Evolutionary conservation across 176 grass and related monocot species (phyloP), one percentile per base, ranked within the genome.

Genomic region (Stipa capillata): DNA sequence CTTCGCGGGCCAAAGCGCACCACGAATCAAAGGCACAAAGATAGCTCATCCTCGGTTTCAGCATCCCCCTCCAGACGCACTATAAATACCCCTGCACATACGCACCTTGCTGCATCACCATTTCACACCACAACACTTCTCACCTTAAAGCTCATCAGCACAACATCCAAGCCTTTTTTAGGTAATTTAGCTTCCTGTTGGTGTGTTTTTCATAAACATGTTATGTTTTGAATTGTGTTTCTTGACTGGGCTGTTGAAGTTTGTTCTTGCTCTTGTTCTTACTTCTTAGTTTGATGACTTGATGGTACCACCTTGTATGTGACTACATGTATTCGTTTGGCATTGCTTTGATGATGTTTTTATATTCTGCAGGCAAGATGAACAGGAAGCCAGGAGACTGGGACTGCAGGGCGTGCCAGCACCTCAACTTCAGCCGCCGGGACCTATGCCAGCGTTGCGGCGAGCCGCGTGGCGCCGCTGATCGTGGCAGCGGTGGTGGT

Each of bases 351-450:
- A 81, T 27, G 24, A 35, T 67, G 20, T n/a, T n/a, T n/a, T n/a
- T 57, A 37, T 54, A 41, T 60, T 39, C 28, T 71, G 66, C 81
- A 90, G 88, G 74, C 66, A 90, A 89, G 78, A 98, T 94, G 90
- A 98, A 95, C 85, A 98, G 90, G 90, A 98, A 98, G 83, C 96
- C 90, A 37, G 96, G 96, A 85, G 96, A 98, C 78, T 98, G 96
- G 96, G 88, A 94, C 85, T 98, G 96, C 90, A 86, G 96, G 83
- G 65, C 77, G 13, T 98, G 96, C 92, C 91, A 98, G 87, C 92
- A 98, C 81, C 96, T 98, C 80, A 98, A 98, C 86, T 98, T 98
- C 88, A 95, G 96, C 83, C 85, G 92, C 32, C 81, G 92, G 63
- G 97, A 93, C 82, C 63, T 91, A 17, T 96, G 92, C 88, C 92